Conservation (phyloP, 1,284 basidiomycete species). For the Anthracocystis setariae region DNA sequence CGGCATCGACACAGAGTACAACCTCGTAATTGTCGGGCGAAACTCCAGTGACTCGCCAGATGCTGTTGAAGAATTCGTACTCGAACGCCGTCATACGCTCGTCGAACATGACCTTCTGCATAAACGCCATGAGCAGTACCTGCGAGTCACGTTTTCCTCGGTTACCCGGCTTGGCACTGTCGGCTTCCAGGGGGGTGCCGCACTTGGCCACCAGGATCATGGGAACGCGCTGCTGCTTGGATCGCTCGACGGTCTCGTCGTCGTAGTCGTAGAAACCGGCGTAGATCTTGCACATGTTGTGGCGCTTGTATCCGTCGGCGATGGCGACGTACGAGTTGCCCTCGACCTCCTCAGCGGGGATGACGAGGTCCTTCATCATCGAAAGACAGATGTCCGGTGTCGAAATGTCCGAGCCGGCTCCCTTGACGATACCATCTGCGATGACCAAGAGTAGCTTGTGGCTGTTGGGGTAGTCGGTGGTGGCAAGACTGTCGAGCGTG, state of each 20-base stretch:
- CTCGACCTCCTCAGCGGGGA: slow-evolving; percentile 86
- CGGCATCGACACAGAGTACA: slow-evolving; percentile 70
- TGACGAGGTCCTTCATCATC: slow-evolving; percentile 97
- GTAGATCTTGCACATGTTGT: slow-evolving; percentile 99
- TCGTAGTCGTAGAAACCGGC: slow-evolving; percentile 98
- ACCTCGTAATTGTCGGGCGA: slow-evolving; percentile 70
- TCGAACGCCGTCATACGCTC: slow-evolving; percentile 70
- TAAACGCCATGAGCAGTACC: slow-evolving; percentile 73
- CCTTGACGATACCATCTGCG: slow-evolving; percentile 98
- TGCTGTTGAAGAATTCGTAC: slow-evolving; percentile 71
- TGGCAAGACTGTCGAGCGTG: slow-evolving; percentile 95
- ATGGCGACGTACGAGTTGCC: slow-evolving; percentile 97
- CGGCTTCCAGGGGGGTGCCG: slow-evolving; percentile 77
- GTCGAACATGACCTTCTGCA: slow-evolving; percentile 71
- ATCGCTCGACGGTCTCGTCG: slow-evolving; percentile 85
- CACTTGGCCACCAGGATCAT: slow-evolving; percentile 91
- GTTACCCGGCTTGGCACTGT: slow-evolving; percentile 94
- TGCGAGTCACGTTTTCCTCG: slow-evolving; percentile 98
- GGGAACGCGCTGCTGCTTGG: slow-evolving; percentile 96
- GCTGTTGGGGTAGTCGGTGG: slow-evolving; percentile 97
- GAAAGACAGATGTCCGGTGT: slow-evolving; percentile 87
- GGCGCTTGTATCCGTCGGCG: slow-evolving; percentile 96
- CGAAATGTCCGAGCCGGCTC: slow-evolving; percentile 70
- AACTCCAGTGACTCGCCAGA: slow-evolving; percentile 70
- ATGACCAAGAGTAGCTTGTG: slow-evolving; percentile 97